Conservation (phyloP, 2,329 filamentous ascomycete species). For the Stachybotrys elegans region DNA sequence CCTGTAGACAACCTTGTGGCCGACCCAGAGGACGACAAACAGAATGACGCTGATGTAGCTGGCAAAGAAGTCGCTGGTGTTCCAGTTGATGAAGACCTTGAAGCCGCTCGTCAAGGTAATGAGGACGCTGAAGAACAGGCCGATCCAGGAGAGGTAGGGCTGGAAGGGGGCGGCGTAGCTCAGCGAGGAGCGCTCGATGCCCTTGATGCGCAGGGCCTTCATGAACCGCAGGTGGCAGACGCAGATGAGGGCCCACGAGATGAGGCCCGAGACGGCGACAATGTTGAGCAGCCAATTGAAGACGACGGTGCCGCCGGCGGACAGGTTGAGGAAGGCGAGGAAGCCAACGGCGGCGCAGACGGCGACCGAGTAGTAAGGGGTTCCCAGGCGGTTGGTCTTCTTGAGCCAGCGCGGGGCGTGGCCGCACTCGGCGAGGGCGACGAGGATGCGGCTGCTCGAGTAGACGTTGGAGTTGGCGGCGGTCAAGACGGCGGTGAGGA, state of each 20-base stretch:
- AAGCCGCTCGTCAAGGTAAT: constrained; percentile 67
- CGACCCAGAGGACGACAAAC: constrained; percentile 53
- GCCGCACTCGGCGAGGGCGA: constrained; percentile 60
- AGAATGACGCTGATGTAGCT: constrained; percentile 61
- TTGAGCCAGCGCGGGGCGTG: constrained; percentile 57
- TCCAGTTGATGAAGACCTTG: constrained; percentile 61
- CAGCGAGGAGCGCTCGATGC: constrained; percentile 51
- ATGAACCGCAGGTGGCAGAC: constrained; percentile 62
- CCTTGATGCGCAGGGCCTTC: constrained; percentile 50
- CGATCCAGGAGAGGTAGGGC: constrained; percentile 61
- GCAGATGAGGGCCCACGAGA: constrained; percentile 64
- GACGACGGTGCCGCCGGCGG: constrained; percentile 50
- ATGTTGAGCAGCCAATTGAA: constrained; percentile 73
- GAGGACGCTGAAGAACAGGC: constrained; percentile 58
- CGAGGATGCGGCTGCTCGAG: constrained; percentile 63
- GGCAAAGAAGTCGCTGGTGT: constrained; percentile 55
- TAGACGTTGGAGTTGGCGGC: constrained; percentile 76
- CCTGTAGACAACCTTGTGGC: constrained; percentile 50
- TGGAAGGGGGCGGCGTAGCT: constrained; percentile 59
- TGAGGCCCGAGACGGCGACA: constrained; percentile 63
- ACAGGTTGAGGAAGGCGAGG: constrained; percentile 64
- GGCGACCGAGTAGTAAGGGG: constrained; percentile 57
- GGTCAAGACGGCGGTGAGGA: constrained; percentile 72
- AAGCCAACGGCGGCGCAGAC: constrained; percentile 51
- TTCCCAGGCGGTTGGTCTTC: constrained; percentile 55